Conservation (phyloP, 208 protist genomes). For the Wallacemonas sp. region DNA sequence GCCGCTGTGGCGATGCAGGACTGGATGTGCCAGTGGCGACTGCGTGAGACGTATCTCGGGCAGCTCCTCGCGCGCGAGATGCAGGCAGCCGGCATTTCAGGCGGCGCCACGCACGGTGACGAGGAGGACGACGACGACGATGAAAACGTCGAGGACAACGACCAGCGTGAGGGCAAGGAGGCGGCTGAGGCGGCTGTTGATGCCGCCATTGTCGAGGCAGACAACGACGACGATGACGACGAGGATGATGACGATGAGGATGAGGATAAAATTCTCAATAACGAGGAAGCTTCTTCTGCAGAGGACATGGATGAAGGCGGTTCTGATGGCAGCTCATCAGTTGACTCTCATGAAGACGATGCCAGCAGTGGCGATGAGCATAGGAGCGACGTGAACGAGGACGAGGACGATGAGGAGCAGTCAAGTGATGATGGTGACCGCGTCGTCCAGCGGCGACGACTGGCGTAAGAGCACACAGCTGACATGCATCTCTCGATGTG, state of each 20-base stretch:
- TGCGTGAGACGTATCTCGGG: slow-evolving; percentile 51
- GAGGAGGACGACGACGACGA: slow-evolving; percentile 27
- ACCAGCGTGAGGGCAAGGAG: slow-evolving; percentile 1
- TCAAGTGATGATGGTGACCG: slow-evolving; percentile 15
- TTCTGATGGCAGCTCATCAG: too few species aligned
- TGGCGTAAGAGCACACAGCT: not conserved
- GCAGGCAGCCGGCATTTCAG: slow-evolving; percentile 18
- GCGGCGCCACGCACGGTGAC: slow-evolving; percentile 5
- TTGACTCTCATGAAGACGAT: not conserved
- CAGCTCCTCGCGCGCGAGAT: slow-evolving; percentile 43
- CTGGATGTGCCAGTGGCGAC: slow-evolving; percentile 35
- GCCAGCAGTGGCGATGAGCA: slow-evolving; percentile 2
- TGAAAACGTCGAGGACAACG: slow-evolving; percentile 18
- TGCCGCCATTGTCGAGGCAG: too few species aligned
- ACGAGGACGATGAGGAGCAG: slow-evolving; percentile 5
- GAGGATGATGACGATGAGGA: slow-evolving; percentile 17
- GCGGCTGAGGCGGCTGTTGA: not conserved
- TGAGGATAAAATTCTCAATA: too few species aligned
- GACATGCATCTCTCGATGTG: not conserved
- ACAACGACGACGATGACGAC: too few species aligned
- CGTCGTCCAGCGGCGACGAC: slow-evolving; percentile 4
- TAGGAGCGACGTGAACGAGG: not conserved
- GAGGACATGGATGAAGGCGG: too few species aligned
- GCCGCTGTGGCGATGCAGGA: slow-evolving; percentile 14
- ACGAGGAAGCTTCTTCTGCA: too few species aligned